Percentiles rank a stretch among this genome's conserved stretches.
Evolutionary conservation across 2,329 filamentous ascomycete genomes (phyloP).

Genomic region (Fusarium sp.): DNA sequence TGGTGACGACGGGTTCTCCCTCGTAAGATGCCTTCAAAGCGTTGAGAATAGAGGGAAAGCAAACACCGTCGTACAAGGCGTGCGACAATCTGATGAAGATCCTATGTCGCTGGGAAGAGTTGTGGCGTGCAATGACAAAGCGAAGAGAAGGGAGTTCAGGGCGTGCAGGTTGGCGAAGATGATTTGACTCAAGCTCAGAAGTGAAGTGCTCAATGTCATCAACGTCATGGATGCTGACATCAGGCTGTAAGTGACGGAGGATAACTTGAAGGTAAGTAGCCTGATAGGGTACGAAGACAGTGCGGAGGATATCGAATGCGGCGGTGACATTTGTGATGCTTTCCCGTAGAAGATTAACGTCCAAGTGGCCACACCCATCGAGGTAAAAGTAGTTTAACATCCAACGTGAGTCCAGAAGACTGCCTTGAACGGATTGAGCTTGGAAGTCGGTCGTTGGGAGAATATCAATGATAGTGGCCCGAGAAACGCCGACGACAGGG

Average conservation of each 20-base stretch:
- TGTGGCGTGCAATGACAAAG: slow-evolving; percentile 14
- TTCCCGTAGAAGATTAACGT: slow-evolving; percentile 14
- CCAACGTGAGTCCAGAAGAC: slow-evolving; percentile 38
- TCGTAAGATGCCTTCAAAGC: slow-evolving; percentile 17
- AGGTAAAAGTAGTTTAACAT: slow-evolving; percentile 33
- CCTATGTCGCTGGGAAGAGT: slow-evolving; percentile 13
- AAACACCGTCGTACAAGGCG: slow-evolving; percentile 30
- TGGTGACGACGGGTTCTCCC: background rate
- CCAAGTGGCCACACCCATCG: slow-evolving; percentile 8
- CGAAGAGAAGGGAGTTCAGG: slow-evolving; percentile 14
- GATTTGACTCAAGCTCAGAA: background rate
- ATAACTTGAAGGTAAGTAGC: slow-evolving; percentile 25
- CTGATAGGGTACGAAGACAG: slow-evolving; percentile 26
- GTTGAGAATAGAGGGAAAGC: slow-evolving; percentile 25
- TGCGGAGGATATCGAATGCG: slow-evolving; percentile 29
- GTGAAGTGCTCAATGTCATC: slow-evolving; percentile 21
- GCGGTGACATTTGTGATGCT: slow-evolving; percentile 29
- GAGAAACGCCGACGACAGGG: slow-evolving; percentile 29
- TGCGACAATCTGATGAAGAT: slow-evolving; percentile 32
- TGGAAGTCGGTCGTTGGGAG: slow-evolving; percentile 40
- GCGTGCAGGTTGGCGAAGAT: background rate
- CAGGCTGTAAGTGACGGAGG: slow-evolving; percentile 19
- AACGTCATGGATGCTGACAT: slow-evolving; percentile 10
- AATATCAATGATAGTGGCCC: slow-evolving; percentile 39
- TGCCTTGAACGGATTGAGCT: slow-evolving; percentile 22